These are phyloP conservation scores for Hanseniaspora clermontiae DNA, from an alignment of 805 yeast genomes.

Conservation along the genomic window DNA sequence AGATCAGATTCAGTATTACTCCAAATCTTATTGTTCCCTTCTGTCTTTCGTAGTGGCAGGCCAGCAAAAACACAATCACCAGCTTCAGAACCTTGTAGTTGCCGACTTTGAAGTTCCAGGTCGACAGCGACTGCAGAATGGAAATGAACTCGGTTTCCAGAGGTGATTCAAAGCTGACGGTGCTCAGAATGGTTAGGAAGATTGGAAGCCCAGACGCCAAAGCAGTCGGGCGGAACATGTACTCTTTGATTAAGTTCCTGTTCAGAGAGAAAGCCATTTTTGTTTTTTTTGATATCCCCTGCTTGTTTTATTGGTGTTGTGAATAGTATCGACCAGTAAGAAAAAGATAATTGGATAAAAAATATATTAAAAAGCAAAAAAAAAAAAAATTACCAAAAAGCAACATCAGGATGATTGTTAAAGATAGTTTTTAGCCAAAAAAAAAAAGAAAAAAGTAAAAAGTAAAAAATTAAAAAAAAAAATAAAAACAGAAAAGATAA, in stretches of 20 bases:
- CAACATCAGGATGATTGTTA: background rate
- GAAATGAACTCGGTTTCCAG: slow-evolving; percentile 8
- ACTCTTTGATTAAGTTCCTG: background rate
- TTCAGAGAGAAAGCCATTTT: background rate
- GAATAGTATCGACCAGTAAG: too few species aligned
- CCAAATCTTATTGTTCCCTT: slow-evolving; percentile 86
- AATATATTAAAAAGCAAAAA: too few species aligned
- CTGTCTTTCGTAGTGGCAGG: slow-evolving; percentile 23
- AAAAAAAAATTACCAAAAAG: background rate
- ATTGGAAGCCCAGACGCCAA: slow-evolving; percentile 11
- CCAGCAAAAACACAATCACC: background rate
- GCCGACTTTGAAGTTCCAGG: slow-evolving; percentile 9
- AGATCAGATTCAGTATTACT: slow-evolving; percentile 56
- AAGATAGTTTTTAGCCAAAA: background rate
- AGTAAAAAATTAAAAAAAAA: background rate
- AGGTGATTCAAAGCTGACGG: slow-evolving; percentile 9
- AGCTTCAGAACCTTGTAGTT: background rate
- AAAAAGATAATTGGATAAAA: too few species aligned
- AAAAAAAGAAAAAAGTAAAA: background rate
- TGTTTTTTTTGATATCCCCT: too few species aligned
- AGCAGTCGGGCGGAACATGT: slow-evolving; percentile 11
- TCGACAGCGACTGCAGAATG: slow-evolving; percentile 7
- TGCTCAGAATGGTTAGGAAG: background rate
- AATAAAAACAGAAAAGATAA: background rate
- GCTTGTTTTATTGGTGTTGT: too few species aligned